Evolutionary conservation across 495 filamentous ascomycete genomes (phyloP).

Genomic region (Daldinia childiae): DNA sequence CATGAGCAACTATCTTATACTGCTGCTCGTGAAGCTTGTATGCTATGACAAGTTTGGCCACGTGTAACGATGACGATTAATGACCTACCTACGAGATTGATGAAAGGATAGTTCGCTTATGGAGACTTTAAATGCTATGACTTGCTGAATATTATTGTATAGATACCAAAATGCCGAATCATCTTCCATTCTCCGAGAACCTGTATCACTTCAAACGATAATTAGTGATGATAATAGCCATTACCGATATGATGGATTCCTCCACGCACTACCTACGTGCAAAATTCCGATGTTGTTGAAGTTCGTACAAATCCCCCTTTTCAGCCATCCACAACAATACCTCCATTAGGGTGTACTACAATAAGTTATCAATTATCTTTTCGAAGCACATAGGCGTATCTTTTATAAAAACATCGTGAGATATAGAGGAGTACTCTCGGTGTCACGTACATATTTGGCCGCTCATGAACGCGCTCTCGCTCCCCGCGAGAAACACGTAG

Average conservation of each 20-base stretch:
- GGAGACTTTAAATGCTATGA: not conserved
- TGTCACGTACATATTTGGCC: constrained; percentile 54
- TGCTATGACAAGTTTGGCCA: not conserved
- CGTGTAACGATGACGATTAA: constrained; percentile 14
- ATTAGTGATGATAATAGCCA: constrained; percentile 1
- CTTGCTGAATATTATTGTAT: constrained; percentile 5
- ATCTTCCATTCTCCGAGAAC: constrained; percentile 1
- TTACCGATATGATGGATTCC: not conserved
- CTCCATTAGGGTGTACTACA: constrained; percentile 48
- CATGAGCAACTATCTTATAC: not conserved
- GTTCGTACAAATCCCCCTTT: not conserved
- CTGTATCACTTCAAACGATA: not conserved
- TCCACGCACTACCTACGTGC: not conserved
- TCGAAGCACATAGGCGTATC: not conserved
- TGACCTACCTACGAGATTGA: constrained; percentile 15
- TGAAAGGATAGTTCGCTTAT: constrained; percentile 16
- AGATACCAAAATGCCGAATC: not conserved
- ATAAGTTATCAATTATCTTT: not conserved
- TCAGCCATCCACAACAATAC: constrained; percentile 20
- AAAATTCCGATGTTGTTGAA: not conserved
- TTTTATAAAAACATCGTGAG: not conserved
- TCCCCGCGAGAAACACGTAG: constrained; percentile 68
- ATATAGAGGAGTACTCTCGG: not conserved
- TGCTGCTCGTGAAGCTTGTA: constrained; percentile 5
- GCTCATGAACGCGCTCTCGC: constrained; percentile 64